phyloP scores from a whole-genome alignment of 305 asterid genomes.

The Rubia balearica region DNA sequence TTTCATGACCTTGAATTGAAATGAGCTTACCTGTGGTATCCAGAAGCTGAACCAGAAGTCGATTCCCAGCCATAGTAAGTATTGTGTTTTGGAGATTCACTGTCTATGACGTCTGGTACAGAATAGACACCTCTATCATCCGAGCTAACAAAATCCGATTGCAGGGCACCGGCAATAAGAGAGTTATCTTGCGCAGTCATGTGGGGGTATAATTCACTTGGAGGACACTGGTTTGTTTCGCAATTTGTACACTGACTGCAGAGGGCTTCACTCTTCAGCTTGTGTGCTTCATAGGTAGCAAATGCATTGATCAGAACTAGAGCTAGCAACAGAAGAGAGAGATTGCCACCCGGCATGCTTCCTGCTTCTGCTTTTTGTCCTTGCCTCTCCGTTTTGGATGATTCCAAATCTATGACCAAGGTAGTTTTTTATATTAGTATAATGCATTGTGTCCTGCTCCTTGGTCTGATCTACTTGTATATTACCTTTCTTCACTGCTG shows the following conservation, averaged over 20 bases:
- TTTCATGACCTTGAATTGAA: not conserved
- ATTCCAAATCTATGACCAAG: not conserved
- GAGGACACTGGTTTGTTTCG: conserved; percentile 45
- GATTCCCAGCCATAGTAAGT: conserved; percentile 62
- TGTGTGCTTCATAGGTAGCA: conserved; percentile 13
- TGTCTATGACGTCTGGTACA: conserved; percentile 37
- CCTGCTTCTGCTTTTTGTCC: not conserved
- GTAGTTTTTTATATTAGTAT: not conserved
- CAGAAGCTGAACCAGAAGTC: conserved; percentile 56
- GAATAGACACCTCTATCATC: conserved; percentile 51
- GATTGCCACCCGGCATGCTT: conserved; percentile 7
- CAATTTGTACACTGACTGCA: conserved; percentile 53
- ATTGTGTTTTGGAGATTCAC: conserved; percentile 25
- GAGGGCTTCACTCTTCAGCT: conserved; percentile 32
- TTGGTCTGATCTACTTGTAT: conserved; percentile 9
- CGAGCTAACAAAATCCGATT: conserved; percentile 43
- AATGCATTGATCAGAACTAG: conserved; percentile 18
- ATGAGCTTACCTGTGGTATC: conserved; percentile 48
- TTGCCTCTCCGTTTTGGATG: not conserved
- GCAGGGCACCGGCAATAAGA: conserved; percentile 45
- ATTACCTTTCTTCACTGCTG: not conserved
- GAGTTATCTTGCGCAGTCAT: conserved; percentile 54
- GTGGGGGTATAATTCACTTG: conserved; percentile 48
- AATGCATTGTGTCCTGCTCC: not conserved
- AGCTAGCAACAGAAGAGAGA: conserved; percentile 13